These are phyloP conservation scores for Hordeum pubiflorum DNA, from an alignment of 202 grass and related monocot genomes.

Conservation along the genomic window DNA sequence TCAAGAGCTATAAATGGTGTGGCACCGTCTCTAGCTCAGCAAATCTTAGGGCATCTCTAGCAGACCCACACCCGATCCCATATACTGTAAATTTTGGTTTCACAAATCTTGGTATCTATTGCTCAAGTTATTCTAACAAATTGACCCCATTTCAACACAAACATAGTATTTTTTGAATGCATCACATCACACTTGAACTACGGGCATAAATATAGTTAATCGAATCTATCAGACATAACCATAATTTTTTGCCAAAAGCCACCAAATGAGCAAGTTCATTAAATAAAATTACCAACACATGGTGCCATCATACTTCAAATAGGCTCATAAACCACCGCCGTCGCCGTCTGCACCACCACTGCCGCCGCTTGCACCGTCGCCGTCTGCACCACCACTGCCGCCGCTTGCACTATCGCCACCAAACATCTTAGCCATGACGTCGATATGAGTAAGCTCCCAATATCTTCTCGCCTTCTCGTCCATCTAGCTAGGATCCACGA, in stretches of 20 bases:
- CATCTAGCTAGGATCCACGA: no score
- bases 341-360: not conserved
- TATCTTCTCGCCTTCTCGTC: no score
- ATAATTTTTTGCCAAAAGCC: not conserved
- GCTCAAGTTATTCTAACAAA: not conserved
- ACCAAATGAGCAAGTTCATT: not conserved
- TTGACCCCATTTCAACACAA: not conserved
- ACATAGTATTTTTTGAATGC: not conserved
- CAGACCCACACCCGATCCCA: no score
- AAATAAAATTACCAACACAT: not conserved
- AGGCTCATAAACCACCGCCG: not conserved
- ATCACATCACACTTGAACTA: not conserved
- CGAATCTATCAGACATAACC: not conserved
- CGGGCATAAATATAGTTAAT: not conserved
- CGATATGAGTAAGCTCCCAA: no score
- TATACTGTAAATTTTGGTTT: no score
- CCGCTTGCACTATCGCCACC: not conserved
- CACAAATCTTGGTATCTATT: not conserved
- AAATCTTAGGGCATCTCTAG: no score
- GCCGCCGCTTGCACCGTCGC: not conserved
- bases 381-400: not conserved
- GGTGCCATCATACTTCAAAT: not conserved
- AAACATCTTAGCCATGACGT: not conserved
- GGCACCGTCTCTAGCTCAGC: no score
- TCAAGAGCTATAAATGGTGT: no score